A percentile compares a stretch with the other conserved stretches of the same genome.
Conservation (phyloP, 2,329 filamentous ascomycete species). For the Botrytis elliptica region DNA sequence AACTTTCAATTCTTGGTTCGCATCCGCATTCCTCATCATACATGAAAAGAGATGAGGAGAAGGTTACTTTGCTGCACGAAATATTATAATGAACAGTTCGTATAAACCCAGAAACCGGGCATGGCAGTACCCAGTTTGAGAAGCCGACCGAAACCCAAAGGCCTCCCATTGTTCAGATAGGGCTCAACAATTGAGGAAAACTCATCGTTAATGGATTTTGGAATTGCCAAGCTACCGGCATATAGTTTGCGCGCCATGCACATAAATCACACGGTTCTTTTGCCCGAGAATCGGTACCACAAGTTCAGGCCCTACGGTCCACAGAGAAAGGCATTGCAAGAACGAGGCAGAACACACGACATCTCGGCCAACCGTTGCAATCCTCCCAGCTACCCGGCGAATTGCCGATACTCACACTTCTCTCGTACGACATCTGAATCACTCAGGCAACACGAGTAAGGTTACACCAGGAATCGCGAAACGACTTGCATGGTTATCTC, state of each 20-base stretch:
- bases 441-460: neutral
- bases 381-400: slow-evolving; percentile 12
- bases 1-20: neutral
- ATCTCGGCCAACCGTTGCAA: neutral
- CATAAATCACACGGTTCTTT: neutral
- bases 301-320: neutral
- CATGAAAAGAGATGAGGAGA: slow-evolving; percentile 11
- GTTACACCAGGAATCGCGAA: neutral
- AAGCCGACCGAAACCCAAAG: neutral
- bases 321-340: slow-evolving; percentile 3
- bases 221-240: slow-evolving; percentile 4
- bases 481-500: neutral
- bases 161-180: neutral
- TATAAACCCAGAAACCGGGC: neutral
- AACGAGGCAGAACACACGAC: slow-evolving; percentile 1
- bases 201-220: neutral
- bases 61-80: slow-evolving; percentile 5
- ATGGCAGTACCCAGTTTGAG: neutral
- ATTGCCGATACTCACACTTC: neutral
- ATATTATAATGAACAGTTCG: slow-evolving; percentile 1
- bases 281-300: slow-evolving; percentile 7
- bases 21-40: neutral
- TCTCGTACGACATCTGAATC: slow-evolving; percentile 1
- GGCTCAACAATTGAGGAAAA: neutral
- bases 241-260: neutral